phyloP scores from a whole-genome alignment of 352 stramenopile species.

The Phytophthora litchii region DNA sequence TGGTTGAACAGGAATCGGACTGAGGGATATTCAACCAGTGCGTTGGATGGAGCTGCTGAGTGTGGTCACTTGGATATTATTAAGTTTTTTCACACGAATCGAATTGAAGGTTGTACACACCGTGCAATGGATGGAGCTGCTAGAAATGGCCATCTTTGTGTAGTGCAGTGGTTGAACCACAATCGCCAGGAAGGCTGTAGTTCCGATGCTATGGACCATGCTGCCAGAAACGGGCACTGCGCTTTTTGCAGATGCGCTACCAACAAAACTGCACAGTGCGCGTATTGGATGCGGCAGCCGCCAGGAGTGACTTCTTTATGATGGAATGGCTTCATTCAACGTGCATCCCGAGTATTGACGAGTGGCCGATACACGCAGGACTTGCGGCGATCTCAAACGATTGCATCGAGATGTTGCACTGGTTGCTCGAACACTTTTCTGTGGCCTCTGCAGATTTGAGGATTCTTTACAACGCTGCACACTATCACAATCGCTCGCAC shows the following conservation, averaged over 20 bases:
- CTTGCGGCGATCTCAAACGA: slow-evolving; percentile 28
- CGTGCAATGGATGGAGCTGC: slow-evolving; percentile 44
- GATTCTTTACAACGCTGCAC: slow-evolving; percentile 26
- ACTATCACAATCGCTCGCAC: slow-evolving; percentile 26
- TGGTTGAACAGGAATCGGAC: slow-evolving; percentile 32
- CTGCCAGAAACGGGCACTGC: slow-evolving; percentile 27
- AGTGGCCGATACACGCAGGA: slow-evolving; percentile 28
- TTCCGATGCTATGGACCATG: slow-evolving; percentile 39
- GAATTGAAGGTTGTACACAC: slow-evolving; percentile 24
- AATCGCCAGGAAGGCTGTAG: slow-evolving; percentile 41
- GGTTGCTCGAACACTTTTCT: slow-evolving; percentile 22
- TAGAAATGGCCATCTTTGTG: slow-evolving; percentile 29
- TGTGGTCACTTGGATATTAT: slow-evolving; percentile 32
- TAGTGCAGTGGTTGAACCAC: slow-evolving; percentile 39
- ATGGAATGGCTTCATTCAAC: slow-evolving; percentile 27
- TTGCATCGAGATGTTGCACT: slow-evolving; percentile 32
- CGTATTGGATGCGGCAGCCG: slow-evolving; percentile 23
- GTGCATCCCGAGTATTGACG: not conserved
- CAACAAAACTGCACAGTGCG: slow-evolving; percentile 28
- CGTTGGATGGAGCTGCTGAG: slow-evolving; percentile 41
- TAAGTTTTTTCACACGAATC: slow-evolving; percentile 29
- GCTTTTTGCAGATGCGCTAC: slow-evolving; percentile 25
- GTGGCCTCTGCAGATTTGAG: slow-evolving; percentile 9
- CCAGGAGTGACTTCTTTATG: slow-evolving; percentile 27
- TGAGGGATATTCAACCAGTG: slow-evolving; percentile 33